A percentile compares a stretch with the other conserved stretches of the same genome.
phyloP scores from a whole-genome alignment of 495 filamentous ascomycete genomes.

The Baudoinia panamericana region DNA sequence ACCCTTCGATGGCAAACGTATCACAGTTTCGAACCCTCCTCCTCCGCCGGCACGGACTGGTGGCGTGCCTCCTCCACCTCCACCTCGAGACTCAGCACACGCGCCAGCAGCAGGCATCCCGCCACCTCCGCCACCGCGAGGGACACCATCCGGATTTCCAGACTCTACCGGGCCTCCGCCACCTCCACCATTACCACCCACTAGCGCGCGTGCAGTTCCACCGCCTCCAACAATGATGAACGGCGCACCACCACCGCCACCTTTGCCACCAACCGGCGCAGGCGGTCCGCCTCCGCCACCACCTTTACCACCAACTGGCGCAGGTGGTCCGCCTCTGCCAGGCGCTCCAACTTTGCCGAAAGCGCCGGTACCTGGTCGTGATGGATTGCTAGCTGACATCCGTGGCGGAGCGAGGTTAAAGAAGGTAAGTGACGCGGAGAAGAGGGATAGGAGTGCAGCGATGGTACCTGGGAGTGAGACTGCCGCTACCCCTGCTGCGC shows the following conservation, averaged over 20 bases:
- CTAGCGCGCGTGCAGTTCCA: too few species aligned
- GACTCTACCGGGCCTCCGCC: slow-evolving; percentile 6
- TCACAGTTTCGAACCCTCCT: slow-evolving; percentile 50
- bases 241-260: slow-evolving; percentile 23
- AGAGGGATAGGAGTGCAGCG: slow-evolving; percentile 68
- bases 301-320: slow-evolving; percentile 31
- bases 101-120: slow-evolving; percentile 12
- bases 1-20: slow-evolving; percentile 59
- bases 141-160: too few species aligned
- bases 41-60: slow-evolving; percentile 50
- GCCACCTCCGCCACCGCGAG: slow-evolving; percentile 24
- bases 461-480: slow-evolving; percentile 40
- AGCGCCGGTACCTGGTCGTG: slow-evolving; percentile 38
- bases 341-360: slow-evolving; percentile 43
- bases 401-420: slow-evolving; percentile 56
- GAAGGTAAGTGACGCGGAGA: slow-evolving; percentile 65
- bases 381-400: slow-evolving; percentile 71
- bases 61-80: slow-evolving; percentile 22
- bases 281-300: slow-evolving; percentile 34
- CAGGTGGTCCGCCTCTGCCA: slow-evolving; percentile 30
- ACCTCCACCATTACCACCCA: slow-evolving; percentile 21
- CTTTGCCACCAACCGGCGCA: slow-evolving; percentile 20
- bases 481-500: slow-evolving; percentile 15
- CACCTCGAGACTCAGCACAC: slow-evolving; percentile 25
- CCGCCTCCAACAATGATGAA: slow-evolving; percentile 5